These are phyloP conservation scores for Dendrobium chrysotoxum DNA, from an alignment of 106 monocot species.

Conservation along the genomic window DNA sequence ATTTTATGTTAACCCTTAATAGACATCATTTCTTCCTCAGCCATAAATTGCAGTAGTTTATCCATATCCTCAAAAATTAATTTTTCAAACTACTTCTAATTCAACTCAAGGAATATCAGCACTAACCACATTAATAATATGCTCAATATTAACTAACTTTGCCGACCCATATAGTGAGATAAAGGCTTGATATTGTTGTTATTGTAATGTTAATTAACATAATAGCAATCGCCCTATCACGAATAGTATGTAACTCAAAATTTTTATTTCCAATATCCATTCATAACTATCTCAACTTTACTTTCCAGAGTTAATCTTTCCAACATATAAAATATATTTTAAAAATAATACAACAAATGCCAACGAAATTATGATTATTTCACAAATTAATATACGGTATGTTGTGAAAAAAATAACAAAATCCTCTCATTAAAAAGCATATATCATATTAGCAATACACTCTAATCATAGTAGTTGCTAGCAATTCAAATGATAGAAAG, in stretches of 20 bases:
- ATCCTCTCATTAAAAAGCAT: not conserved
- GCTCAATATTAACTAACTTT: no score
- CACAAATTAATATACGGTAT: not conserved
- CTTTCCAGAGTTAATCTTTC: not conserved
- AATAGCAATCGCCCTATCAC: no score
- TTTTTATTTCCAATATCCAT: not conserved
- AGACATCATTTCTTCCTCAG: not conserved
- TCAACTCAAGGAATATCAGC: not conserved
- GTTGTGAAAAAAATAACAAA: not conserved
- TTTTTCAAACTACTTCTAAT: conserved; percentile 1
- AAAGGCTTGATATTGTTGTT: no score
- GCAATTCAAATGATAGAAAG: not conserved
- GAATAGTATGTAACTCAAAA: no score
- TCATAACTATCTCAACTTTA: not conserved
- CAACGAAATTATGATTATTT: not conserved
- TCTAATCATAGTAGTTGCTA: no score
- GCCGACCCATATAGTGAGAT: no score
- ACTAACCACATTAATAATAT: not conserved
- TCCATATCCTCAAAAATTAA: not conserved
- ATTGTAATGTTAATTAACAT: no score
- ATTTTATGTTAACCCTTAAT: not conserved
- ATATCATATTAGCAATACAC: not conserved
- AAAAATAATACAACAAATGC: not conserved
- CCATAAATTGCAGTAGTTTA: not conserved
- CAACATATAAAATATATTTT: not conserved